Evolutionary conservation across 768 basidiomycete species (phyloP), one percentile per base, ranked within the genome.

Genomic region (Crepidotus variabilis): DNA sequence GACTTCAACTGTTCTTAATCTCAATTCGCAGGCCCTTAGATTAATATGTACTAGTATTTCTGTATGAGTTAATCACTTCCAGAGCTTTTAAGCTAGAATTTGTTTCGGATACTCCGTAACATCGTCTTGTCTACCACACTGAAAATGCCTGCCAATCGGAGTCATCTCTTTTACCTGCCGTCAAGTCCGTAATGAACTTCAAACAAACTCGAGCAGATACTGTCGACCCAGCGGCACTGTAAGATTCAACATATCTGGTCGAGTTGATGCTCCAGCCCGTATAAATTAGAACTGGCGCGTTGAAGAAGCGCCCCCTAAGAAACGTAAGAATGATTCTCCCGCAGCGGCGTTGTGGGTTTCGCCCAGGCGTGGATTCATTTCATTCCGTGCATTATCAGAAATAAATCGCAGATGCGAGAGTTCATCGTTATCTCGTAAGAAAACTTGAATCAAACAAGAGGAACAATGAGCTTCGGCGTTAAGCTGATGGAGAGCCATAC

Each of bases 241-340:
- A 67, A 18, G 33, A 36, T 6, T 54, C 33, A 21, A 67, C 67
- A 48, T 65, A 67, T 4, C 32, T n/a, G 0, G 67, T 68, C 32
- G 57, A 50, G 28, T 53, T 10, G 45, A 68, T 59, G 10, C 61
- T 60, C 1, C 33, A 14, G 11, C 60, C 62, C 22, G 65, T 67
- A 46, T 61, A 68, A n/a, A 68, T 68, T 14, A 68, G 50, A 9
- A 68, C 59, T 6, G 65, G 67, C 11, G 64, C 62, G 13, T 56
- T 55, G 52, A 64, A 62, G 4, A 57, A 45, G 35, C 59, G 59
- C 6, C 64, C 67, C 13, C 65, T 55, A 1, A 68, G 52, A 53
- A 67, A 20, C 66, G 64, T 2, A 65, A 59, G 21, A 65, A 54
- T 47, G 59, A 62, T 55, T 68, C 63, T 8, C 62, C 63, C 2